Percentiles rank a stretch among this genome's conserved stretches.
Evolutionary conservation across 345 rosid genomes (phyloP).

Genomic region (Bruguiera sexangula): DNA sequence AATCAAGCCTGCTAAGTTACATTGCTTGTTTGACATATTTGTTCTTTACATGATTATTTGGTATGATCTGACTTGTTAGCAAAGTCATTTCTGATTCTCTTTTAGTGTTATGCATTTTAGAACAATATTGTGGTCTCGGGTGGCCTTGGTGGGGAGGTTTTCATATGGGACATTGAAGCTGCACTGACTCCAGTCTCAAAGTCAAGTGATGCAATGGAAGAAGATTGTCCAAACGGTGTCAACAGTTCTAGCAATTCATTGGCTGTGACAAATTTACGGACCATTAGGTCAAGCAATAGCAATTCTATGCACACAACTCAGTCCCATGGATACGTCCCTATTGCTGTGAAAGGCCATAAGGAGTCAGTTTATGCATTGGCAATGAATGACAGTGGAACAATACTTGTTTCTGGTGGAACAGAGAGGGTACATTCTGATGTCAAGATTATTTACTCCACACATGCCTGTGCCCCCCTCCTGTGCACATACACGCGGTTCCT

Average conservation of each 20-base stretch:
- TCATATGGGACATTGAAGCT: constrained; percentile 98
- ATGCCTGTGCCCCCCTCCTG: too few species aligned
- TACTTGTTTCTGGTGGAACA: constrained; percentile 99
- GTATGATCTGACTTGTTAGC: constrained; percentile 10
- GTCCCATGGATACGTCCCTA: constrained; percentile 72
- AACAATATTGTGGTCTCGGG: constrained; percentile 95
- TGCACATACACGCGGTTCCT: background rate
- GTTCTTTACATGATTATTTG: constrained; percentile 1
- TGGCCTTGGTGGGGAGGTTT: constrained; percentile 99
- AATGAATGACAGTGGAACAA: constrained; percentile 82
- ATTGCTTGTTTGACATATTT: constrained; percentile 1
- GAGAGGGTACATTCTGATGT: constrained; percentile 64
- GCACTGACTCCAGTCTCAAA: constrained; percentile 72
- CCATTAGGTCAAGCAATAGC: constrained; percentile 79
- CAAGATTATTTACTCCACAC: background rate
- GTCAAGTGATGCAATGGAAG: constrained; percentile 67
- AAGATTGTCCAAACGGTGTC: constrained; percentile 67
- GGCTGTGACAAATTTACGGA: constrained; percentile 68
- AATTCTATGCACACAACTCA: constrained; percentile 65
- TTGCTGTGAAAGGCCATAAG: constrained; percentile 94
- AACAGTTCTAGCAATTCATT: constrained; percentile 54
- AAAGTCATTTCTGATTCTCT: constrained; percentile 56
- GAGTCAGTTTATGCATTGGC: constrained; percentile 99
- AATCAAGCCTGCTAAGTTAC: constrained; percentile 16
- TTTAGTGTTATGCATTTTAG: constrained; percentile 73